These are phyloP conservation scores for Magnolia sinica DNA, from an alignment of 164 flowering plant genomes.

Conservation along the genomic window DNA sequence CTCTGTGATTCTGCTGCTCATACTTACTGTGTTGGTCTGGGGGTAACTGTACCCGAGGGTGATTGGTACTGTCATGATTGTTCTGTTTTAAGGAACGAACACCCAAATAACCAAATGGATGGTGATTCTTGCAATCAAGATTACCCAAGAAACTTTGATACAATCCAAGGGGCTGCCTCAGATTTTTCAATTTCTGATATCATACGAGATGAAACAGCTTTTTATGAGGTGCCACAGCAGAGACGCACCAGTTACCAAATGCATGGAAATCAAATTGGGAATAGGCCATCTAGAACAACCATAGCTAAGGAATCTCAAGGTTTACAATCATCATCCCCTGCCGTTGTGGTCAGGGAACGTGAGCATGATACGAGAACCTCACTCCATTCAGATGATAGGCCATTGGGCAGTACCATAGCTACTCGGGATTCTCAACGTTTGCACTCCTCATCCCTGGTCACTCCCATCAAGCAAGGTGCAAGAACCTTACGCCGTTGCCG, in stretches of 20 bases:
- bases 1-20: constrained; percentile 78
- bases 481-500: constrained; percentile 47
- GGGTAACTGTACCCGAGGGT: constrained; percentile 69
- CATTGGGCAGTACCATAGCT: constrained; percentile 5
- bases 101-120: constrained; percentile 23
- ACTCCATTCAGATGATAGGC: neutral
- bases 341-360: constrained; percentile 3
- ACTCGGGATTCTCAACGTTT: neutral
- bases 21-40: constrained; percentile 80
- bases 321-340: constrained; percentile 6
- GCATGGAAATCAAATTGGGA: constrained; percentile 10
- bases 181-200: constrained; percentile 42
- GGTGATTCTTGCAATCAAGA: constrained; percentile 8
- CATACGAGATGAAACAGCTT: constrained; percentile 26
- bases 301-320: neutral
- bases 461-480: constrained; percentile 25
- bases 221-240: neutral
- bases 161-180: constrained; percentile 6
- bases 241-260: neutral
- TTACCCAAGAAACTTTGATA: neutral
- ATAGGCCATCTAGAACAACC: constrained; percentile 2
- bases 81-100: constrained; percentile 45
- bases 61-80: constrained; percentile 85
- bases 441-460: constrained; percentile 6
- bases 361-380: constrained; percentile 5